A percentile compares a stretch with the other conserved stretches of the same genome.
Conservation (phyloP, 2,329 filamentous ascomycete genomes). For the Cordyceps pruinosa region DNA sequence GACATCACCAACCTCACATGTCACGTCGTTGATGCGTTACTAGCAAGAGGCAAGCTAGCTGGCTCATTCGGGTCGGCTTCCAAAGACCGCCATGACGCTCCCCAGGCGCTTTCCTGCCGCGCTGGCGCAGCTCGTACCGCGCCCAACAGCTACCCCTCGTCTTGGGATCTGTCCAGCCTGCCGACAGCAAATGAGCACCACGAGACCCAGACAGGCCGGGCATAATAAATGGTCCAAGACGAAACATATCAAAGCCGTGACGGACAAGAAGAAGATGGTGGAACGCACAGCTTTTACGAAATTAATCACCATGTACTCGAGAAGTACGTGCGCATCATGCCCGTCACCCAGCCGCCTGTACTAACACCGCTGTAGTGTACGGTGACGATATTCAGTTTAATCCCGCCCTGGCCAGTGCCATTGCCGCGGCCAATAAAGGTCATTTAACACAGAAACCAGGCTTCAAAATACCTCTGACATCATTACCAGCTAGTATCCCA, state of each 20-base stretch:
- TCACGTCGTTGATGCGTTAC: not conserved
- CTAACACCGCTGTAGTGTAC: constrained; percentile 47
- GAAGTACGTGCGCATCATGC: constrained; percentile 43
- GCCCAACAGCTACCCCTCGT: not conserved
- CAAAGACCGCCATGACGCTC: not conserved
- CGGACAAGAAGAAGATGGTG: constrained; percentile 71
- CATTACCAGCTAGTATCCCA: constrained; percentile 59
- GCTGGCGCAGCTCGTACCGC: not conserved
- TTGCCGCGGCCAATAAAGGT: constrained; percentile 74
- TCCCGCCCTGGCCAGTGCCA: constrained; percentile 63
- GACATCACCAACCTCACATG: not conserved
- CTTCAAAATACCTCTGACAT: constrained; percentile 4
- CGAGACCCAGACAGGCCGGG: constrained; percentile 48
- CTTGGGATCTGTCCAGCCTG: constrained; percentile 39
- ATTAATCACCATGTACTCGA: constrained; percentile 68
- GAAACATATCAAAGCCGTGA: constrained; percentile 85
- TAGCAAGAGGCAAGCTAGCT: not conserved
- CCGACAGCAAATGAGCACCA: constrained; percentile 41
- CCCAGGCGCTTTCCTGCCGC: not conserved
- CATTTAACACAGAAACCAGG: constrained; percentile 14
- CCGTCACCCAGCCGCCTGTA: not conserved
- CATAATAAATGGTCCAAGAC: constrained; percentile 97
- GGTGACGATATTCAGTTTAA: constrained; percentile 70
- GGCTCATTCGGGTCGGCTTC: too few relatives aligned
- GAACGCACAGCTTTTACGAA: constrained; percentile 62